Conservation (phyloP, 768 basidiomycete genomes). For the Auricularia heimuer region DNA sequence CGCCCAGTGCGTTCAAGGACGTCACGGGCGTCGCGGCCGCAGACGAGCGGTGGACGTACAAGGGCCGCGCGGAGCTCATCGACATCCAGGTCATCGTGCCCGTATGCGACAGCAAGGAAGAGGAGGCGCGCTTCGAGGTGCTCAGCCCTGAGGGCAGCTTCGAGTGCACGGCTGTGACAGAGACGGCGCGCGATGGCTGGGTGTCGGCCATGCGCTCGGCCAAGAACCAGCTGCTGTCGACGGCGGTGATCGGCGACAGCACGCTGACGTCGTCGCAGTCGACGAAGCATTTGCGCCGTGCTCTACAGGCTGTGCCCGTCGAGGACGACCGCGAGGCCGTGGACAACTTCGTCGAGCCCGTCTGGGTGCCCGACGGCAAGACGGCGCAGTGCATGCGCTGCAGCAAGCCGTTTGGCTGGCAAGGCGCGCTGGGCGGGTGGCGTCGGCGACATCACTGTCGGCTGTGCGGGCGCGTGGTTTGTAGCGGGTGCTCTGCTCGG, state of each 20-base stretch:
- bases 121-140: conserved; percentile 46
- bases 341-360: conserved; percentile 79
- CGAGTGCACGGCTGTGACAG: conserved; percentile 18
- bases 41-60: conserved; percentile 59
- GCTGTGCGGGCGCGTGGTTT: conserved; percentile 78
- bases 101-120: conserved; percentile 32
- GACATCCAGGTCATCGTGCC: conserved; percentile 66
- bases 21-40: conserved; percentile 19
- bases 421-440: conserved; percentile 17
- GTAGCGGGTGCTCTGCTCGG: conserved; percentile 70
- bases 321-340: conserved; percentile 35
- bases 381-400: conserved; percentile 84
- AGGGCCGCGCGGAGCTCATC: conserved; percentile 57
- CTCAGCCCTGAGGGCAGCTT: conserved; percentile 50
- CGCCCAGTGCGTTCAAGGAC: not conserved
- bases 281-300: conserved; percentile 63
- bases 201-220: conserved; percentile 54
- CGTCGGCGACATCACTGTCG: conserved; percentile 79
- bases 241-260: conserved; percentile 64
- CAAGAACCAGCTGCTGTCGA: conserved; percentile 59
- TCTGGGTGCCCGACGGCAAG: conserved; percentile 86
- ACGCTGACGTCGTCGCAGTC: conserved; percentile 72
- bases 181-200: conserved; percentile 58
- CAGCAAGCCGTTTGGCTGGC: conserved; percentile 62
- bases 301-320: conserved; percentile 58